Evolutionary conservation across 2,329 filamentous ascomycete genomes (phyloP), one percentile per base, ranked within the genome.

Genomic region (Pestalotiopsis sp.): DNA sequence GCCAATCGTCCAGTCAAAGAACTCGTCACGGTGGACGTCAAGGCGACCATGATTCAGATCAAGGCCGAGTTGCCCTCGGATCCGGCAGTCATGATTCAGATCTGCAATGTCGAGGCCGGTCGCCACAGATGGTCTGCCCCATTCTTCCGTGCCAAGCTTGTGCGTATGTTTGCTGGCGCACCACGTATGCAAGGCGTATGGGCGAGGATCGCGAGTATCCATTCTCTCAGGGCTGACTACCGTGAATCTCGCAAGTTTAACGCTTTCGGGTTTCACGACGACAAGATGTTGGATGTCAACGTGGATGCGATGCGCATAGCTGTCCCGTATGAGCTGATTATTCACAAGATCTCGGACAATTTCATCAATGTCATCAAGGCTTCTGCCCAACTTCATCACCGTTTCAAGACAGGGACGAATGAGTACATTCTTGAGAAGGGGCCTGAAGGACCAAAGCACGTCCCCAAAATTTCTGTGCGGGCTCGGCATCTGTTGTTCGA

Each of bases 271-370:
- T 80, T 90, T 59, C 84, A 90, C 1, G 90, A 94, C 36, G 93
- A 97, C 70, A 93, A 90, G 72, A 92, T 95, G 65, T 89, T 98
- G 67, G 96, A 99, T 78, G 80, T 98, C 9, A 90, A 89, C 56
- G 89, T 92, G 0, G 96, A 98, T 73, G 94, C 95, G 11, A 92
- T 98, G 70, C 91, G 96, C 13, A 79, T 98, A 59, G 94, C 92
- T 5, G 91, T 99, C 12, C 96, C 97, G 1, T 94, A 98, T 80
- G 94, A 97, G 74, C 88, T 99, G 73, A 90, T 97, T 27, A 87
- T 98, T 75, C 92, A 96, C 80, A 92, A 91, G 70, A 92, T 99
- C 70, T 92, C 95, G n/a, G 96, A 99, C 81, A 99, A 98, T 75
- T 84, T 97, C 65, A 89, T 93, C 74, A 99, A 98, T 75, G 90